Evolutionary conservation across 73 alveolate genomes (phyloP), one percentile per base, ranked within the genome.

Genomic region (Paramecium primaurelia): DNA sequence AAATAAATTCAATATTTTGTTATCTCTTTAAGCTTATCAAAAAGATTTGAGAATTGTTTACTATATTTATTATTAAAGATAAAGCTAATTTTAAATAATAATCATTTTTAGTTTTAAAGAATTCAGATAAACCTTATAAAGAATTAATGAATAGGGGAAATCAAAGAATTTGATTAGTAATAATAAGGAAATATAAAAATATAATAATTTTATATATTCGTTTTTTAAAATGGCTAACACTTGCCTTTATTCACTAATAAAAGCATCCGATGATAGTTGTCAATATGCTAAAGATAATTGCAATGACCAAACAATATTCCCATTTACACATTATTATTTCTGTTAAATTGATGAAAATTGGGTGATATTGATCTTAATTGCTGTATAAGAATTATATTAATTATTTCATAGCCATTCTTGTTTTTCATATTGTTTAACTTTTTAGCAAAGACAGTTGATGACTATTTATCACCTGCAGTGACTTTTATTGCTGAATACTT

Each of bases 381-480:
- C 75, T n/a, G 91, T 80, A 80, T 18, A 25, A 54, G 36, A 54
- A 54, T 22, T 54, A 4, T 0, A 22, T 54, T 54, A 18, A 54
- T 18, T 18, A 18, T 22, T 54, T n/a, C n/a, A 54, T 80, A 80
- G 91, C 91, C 91, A 18, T n/a, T 73, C 36, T n/a, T 73, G 9
- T 73, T 73, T 73, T 73, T 73, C 18, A 18, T 73, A 2, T 40
- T 73, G 30, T 73, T 73, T n/a, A 34, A 37, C 36, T 73, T 73
- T 73, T 40, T 73, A 25, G 87, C 87, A 8, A 73, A 38, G 11
- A 73, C 87, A 12, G 87, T 40, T 37, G 87, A 80, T 80, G 71
- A 80, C 30, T 49, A 80, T 25, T 47, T 80, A 9, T 42, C 91
- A n/a, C 91, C 91, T 4, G 91, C 91, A n/a, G 91, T 80, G n/a